Base-by-base conservation (phyloP, 1,139 yeast species). In the Yamadazyma pseudoaaseri region DNA sequence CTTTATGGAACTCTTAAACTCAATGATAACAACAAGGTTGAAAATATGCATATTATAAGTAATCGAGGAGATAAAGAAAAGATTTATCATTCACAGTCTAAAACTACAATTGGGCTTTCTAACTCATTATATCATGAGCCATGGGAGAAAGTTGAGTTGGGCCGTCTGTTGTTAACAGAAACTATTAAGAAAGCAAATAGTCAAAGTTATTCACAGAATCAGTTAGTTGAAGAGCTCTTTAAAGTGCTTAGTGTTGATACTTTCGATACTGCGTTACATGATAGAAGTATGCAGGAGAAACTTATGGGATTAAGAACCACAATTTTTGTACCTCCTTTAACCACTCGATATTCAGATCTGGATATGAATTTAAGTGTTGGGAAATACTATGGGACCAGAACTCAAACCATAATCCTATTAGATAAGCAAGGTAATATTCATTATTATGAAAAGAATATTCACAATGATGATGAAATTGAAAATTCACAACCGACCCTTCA, bases 321-420 rank as follows among this genome's bases (percentile, higher is more conserved):
- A 4, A 76, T 90, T 3, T 86, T 79, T 49, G 76, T 87, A 8
- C 96, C 96, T 1, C 85, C 89, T 0, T 41, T 77, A 26, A 51
- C 56, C 20, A 54, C 65, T 5, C 25, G 27, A 4, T 35, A 27
- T 20, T 24, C 30, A 6, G 31, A 23, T 6, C 7, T 16, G 6
- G 28, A 33, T 6, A 30, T 33, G 35, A 42, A 39, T 8, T 30
- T 31, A 7, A 50, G 56, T 2, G 44, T 53, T 16, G 85, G 86
- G 0, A 58, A 62, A 17, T 78, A 68, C 48, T 92, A 90, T 49
- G 97, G 97, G 0, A 92, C 98, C 0, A 63, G 97, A 35, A 86
- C 97, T 0, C 96, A 89, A 51, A 87, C 96, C 0, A 75, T 89
- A 1, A 69, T 90, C 5, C 51, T 87, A 14, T 69, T 86, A 8